These are phyloP conservation scores for Agastache rugosa DNA, from an alignment of 257 asterid genomes.

Conservation along the genomic window DNA sequence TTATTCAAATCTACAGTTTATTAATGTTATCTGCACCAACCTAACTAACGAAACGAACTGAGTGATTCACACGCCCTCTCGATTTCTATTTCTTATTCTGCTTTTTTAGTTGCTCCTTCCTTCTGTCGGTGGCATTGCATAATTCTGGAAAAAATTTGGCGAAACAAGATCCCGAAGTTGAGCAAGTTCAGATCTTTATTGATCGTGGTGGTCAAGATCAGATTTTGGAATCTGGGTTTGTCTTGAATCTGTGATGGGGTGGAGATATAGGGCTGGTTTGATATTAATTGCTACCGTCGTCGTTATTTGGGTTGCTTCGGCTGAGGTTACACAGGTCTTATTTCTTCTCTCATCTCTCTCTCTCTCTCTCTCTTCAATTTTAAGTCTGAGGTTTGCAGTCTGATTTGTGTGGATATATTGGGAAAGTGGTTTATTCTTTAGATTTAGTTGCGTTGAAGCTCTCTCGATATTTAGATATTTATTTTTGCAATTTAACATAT, in stretches of 20 bases:
- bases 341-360: conserved; percentile 1
- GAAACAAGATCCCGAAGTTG: conserved; percentile 36
- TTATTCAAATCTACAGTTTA: conserved; percentile 25
- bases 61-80: conserved; percentile 4
- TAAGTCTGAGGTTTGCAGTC: conserved; percentile 15
- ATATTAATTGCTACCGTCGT: conserved; percentile 90
- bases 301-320: conserved; percentile 96
- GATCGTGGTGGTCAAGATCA: conserved; percentile 36
- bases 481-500: conserved; percentile 2
- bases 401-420: background rate
- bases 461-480: conserved; percentile 15
- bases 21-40: conserved; percentile 28
- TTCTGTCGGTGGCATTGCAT: conserved; percentile 30
- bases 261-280: conserved; percentile 88
- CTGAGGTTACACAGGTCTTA: conserved; percentile 96
- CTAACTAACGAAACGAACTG: conserved; percentile 32
- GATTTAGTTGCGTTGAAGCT: conserved; percentile 12
- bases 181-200: conserved; percentile 49
- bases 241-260: conserved; percentile 66
- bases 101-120: conserved; percentile 15
- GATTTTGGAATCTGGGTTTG: conserved; percentile 50
- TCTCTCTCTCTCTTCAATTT: background rate
- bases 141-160: conserved; percentile 12
- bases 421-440: conserved; percentile 1
- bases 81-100: background rate